Conservation (phyloP, 768 basidiomycete species). For the Suillus fuscotomentosus region DNA sequence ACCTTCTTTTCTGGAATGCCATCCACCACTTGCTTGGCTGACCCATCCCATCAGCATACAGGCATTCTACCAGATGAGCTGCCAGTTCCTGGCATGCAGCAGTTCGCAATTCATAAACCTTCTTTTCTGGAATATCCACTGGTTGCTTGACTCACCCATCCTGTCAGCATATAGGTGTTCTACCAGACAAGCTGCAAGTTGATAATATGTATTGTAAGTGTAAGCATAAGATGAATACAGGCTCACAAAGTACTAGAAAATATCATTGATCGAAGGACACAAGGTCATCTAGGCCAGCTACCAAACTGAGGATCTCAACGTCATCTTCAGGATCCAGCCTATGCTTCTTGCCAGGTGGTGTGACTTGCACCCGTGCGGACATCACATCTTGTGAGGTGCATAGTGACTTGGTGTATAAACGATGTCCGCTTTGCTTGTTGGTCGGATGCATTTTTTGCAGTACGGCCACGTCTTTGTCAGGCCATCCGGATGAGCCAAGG, state of each 20-base stretch:
- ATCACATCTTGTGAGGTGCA: neutral
- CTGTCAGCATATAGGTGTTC: no score
- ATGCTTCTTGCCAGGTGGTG: neutral
- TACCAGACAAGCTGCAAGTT: no score
- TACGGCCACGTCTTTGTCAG: neutral
- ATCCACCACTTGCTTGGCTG: conserved; percentile 99
- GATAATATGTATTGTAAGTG: no score
- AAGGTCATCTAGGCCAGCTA: no score
- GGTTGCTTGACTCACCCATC: no score
- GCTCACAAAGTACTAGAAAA: no score
- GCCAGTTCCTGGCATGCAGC: conserved; percentile 67
- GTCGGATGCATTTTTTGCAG: neutral
- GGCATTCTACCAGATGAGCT: conserved; percentile 75
- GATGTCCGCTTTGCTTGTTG: neutral
- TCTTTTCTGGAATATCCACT: no score
- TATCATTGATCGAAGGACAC: no score
- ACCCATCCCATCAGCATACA: conserved; percentile 91
- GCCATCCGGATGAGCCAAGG: neutral
- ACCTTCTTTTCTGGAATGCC: conserved; percentile 97
- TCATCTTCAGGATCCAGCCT: neutral
- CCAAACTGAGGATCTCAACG: no score
- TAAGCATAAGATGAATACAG: no score
- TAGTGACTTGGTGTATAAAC: neutral
- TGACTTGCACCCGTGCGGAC: neutral
- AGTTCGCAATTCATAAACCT: no score